Evolutionary conservation across 345 rosid species (phyloP).

Genomic region (Microcos paniculata): DNA sequence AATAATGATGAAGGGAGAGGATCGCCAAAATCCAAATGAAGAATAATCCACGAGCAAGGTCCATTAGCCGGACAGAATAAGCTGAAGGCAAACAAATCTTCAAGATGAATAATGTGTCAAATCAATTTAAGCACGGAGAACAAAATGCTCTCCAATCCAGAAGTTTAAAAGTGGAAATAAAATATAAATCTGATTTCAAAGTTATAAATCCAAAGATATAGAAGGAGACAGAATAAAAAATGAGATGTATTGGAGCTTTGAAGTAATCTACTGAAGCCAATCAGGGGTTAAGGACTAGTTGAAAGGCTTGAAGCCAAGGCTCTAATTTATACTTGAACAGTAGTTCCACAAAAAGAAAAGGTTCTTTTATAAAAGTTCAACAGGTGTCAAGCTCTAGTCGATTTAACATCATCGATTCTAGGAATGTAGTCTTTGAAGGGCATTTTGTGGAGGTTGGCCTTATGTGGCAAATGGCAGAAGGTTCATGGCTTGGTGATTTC

Average conservation of each 20-base stretch:
- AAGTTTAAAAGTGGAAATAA: background rate
- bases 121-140: background rate
- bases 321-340: conserved; percentile 34
- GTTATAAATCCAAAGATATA: background rate
- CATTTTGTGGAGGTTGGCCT: conserved; percentile 14
- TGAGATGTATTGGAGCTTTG: background rate
- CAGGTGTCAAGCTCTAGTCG: conserved; percentile 50
- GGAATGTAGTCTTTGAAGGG: background rate
- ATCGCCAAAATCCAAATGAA: conserved; percentile 20
- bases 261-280: background rate
- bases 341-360: conserved; percentile 1
- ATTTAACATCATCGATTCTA: conserved; percentile 16
- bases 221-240: conserved; percentile 1
- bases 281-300: background rate
- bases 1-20: conserved; percentile 26
- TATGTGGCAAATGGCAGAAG: conserved; percentile 22
- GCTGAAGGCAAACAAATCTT: conserved; percentile 9
- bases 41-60: conserved; percentile 23
- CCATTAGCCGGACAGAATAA: conserved; percentile 23
- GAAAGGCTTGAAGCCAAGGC: conserved; percentile 13
- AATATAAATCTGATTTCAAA: background rate
- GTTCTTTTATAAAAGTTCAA: conserved; percentile 14
- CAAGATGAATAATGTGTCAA: background rate
- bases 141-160: background rate
- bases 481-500: conserved; percentile 9